A percentile compares a stretch with the other conserved stretches of the same genome.
phyloP scores from a whole-genome alignment of 495 filamentous ascomycete species.

The Choiromyces venosus region DNA sequence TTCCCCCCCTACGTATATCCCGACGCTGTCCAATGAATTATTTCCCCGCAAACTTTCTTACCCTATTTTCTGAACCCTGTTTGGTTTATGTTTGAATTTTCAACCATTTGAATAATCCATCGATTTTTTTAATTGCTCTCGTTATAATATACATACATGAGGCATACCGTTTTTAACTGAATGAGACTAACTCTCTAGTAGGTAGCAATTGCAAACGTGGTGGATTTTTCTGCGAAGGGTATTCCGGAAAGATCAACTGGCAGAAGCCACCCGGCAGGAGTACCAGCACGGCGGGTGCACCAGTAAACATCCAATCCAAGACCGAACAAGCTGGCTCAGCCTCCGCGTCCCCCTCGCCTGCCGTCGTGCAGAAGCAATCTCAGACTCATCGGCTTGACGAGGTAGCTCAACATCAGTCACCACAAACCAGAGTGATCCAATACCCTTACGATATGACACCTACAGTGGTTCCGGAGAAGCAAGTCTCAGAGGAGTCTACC shows the following conservation, averaged over 20 bases:
- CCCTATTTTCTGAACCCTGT: neutral
- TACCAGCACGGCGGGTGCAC: slow-evolving; percentile 54
- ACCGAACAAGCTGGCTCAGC: slow-evolving; percentile 56
- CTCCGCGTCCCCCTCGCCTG: slow-evolving; percentile 44
- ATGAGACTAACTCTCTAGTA: slow-evolving; percentile 43
- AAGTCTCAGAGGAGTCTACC: slow-evolving; percentile 17
- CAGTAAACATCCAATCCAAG: slow-evolving; percentile 80
- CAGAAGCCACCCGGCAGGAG: slow-evolving; percentile 58
- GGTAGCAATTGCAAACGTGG: slow-evolving; percentile 90
- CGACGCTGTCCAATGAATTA: neutral
- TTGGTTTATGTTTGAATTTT: neutral
- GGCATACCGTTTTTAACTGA: neutral
- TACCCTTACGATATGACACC: slow-evolving; percentile 46
- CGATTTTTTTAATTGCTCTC: neutral
- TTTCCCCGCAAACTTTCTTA: neutral
- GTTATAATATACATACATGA: neutral
- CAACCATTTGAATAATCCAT: neutral
- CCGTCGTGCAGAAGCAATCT: slow-evolving; percentile 40
- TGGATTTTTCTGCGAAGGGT: slow-evolving; percentile 91
- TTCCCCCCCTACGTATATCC: neutral
- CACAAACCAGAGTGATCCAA: slow-evolving; percentile 9
- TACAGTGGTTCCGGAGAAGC: slow-evolving; percentile 43
- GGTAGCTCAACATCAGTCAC: neutral
- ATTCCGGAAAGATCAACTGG: slow-evolving; percentile 72
- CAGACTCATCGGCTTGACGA: slow-evolving; percentile 35